Base-by-base conservation (phyloP, 2,329 filamentous ascomycete genomes). In the Stagonosporopsis tanaceti region DNA sequence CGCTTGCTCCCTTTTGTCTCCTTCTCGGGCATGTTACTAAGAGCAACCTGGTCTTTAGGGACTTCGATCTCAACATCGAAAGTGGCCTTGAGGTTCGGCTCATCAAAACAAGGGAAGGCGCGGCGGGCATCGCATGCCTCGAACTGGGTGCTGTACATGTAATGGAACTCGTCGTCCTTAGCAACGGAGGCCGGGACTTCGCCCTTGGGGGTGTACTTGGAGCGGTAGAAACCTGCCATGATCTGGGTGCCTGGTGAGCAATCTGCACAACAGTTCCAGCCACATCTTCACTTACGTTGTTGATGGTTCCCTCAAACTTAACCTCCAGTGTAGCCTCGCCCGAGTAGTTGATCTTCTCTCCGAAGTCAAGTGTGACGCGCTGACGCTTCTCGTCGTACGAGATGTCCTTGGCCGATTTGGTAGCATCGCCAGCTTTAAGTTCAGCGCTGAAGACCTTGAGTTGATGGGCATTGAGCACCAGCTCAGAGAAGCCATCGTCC, bases 31-130 rank as follows among this genome's bases (percentile, higher is more conserved):
- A 97, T 98, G 80, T 98, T 98, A 80, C 92, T 96, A 42, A 98
- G 82, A 6, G 93, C 95, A 38, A 92, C 89, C 77, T 95, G 90
- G 65, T 94, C 92, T 44, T 90, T 88, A 15, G 95, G 94, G 44
- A 97, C 85, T 80, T 98, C 94, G 62, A 99, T 90, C 70, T 93
- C 85, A 58, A 99, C 91, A 76, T 97, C 93, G 72, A 97, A 98
- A 2, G 93, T 94, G 11, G 95, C 92, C 80, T 99, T 99, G 63
- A 98, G 85, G 71, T 96, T 97, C 39, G 95, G 95, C 80, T 99
- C 95, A 73, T 99, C 95, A 72, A 98, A 98, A 81, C 95, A 99
- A 45, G 95, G 95, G 79, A 99, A 97, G 8, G 95, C 94, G 65
- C 93, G 86, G 64, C 95, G 89, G 60, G 95, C 95, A 79, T 99